These are phyloP conservation scores for Abrus precatorius DNA, from an alignment of 306 rosid species.

Conservation along the genomic window DNA sequence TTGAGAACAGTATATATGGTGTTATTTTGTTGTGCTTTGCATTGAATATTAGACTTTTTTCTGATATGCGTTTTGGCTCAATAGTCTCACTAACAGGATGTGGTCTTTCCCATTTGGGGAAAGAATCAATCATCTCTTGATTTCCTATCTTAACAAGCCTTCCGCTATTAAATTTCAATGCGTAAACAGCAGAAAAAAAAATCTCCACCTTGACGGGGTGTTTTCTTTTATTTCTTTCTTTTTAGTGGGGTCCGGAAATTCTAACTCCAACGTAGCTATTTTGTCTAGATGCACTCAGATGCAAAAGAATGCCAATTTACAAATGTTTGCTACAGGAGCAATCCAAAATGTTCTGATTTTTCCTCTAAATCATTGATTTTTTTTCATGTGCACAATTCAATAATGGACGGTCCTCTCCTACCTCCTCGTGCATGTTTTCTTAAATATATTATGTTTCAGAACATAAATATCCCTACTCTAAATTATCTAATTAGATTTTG, in stretches of 20 bases:
- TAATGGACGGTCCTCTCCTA: constrained; percentile 20
- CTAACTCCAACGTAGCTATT: background rate
- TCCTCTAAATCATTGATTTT: constrained; percentile 38
- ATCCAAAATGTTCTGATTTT: constrained; percentile 19
- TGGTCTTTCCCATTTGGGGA: background rate
- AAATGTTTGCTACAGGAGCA: constrained; percentile 32
- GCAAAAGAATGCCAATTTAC: constrained; percentile 40
- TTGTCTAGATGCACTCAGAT: background rate
- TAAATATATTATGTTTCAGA: constrained; percentile 31
- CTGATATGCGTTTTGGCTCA: background rate
- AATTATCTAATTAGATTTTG: constrained; percentile 51
- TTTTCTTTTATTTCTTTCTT: no score
- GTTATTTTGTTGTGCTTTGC: constrained; percentile 35
- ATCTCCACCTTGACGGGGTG: no score
- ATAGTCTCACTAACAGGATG: background rate
- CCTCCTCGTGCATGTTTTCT: constrained; percentile 15
- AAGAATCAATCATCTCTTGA: background rate
- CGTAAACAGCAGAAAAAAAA: background rate
- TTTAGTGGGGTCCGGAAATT: background rate
- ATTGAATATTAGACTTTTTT: background rate
- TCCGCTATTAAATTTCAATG: background rate
- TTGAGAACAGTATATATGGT: constrained; percentile 27
- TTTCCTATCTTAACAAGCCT: constrained; percentile 5
- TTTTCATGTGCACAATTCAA: constrained; percentile 51
- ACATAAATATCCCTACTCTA: constrained; percentile 32